phyloP scores from a whole-genome alignment of 345 rosid genomes.

The Citrus trifoliata region DNA sequence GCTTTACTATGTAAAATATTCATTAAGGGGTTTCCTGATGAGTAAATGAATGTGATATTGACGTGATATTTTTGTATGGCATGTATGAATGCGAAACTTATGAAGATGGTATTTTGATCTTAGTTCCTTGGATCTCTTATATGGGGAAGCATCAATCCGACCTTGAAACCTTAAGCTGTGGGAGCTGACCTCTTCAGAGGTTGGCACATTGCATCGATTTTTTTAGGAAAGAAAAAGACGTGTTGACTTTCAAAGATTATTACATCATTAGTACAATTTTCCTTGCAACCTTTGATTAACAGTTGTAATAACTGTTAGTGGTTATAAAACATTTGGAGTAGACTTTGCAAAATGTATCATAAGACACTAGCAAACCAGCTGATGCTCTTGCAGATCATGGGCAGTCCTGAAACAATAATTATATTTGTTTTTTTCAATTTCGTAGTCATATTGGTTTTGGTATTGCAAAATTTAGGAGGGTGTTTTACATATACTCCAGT shows the following conservation, averaged over 20 bases:
- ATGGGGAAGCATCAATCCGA: neutral
- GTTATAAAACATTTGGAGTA: neutral
- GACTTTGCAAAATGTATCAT: neutral
- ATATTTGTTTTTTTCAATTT: neutral
- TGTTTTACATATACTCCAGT: neutral
- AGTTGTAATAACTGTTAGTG: neutral
- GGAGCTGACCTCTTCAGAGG: neutral
- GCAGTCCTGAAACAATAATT: neutral
- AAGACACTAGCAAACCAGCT: neutral
- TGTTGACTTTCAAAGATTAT: neutral
- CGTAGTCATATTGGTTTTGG: neutral
- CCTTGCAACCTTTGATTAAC: neutral
- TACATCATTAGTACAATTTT: neutral
- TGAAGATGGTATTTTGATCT: neutral
- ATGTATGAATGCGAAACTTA: neutral
- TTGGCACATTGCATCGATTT: neutral
- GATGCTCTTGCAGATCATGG: neutral
- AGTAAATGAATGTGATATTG: neutral
- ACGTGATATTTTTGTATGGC: neutral
- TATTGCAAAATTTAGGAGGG: neutral
- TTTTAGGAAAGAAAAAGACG: neutral
- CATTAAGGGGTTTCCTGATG: neutral
- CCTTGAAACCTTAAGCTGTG: neutral
- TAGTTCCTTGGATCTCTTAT: neutral
- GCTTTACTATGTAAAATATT: neutral